phyloP scores from a whole-genome alignment of 208 protist species.

The Acanthamoeba sp. region DNA sequence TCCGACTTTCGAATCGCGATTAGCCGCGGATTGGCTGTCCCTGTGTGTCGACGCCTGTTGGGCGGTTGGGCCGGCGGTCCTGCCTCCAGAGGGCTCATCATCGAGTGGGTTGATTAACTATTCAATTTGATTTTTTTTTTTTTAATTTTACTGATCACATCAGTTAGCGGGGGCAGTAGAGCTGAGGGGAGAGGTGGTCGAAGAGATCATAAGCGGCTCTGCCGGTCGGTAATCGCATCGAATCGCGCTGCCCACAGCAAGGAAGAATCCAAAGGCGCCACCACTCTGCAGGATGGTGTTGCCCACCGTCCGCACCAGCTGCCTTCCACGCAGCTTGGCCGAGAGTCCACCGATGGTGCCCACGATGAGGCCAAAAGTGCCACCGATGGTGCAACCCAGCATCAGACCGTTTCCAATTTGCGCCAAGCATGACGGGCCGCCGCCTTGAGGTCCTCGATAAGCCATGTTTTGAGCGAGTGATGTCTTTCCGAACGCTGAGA shows the following conservation, averaged over 20 bases:
- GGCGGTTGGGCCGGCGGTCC: no score
- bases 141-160: no score
- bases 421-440: constrained; percentile 42
- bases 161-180: background rate
- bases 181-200: background rate
- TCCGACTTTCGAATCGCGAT: no score
- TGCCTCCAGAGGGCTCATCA: no score
- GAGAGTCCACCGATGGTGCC: constrained; percentile 46
- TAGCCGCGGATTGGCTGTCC: no score
- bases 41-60: no score
- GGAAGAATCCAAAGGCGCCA: constrained; percentile 68
- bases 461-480: constrained; percentile 3
- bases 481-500: background rate
- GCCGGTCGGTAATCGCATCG: constrained; percentile 40
- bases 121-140: no score
- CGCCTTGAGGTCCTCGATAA: constrained; percentile 9
- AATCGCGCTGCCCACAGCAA: constrained; percentile 27
- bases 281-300: constrained; percentile 62
- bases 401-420: constrained; percentile 50
- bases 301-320: constrained; percentile 53
- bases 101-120: no score
- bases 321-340: constrained; percentile 48
- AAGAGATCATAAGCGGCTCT: constrained; percentile 14
- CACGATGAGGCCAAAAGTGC: constrained; percentile 53
- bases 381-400: constrained; percentile 47